Evolutionary conservation across 1,284 basidiomycete species (phyloP), one percentile per base, ranked within the genome.

Genomic region (Xerocomus amazonicus): DNA sequence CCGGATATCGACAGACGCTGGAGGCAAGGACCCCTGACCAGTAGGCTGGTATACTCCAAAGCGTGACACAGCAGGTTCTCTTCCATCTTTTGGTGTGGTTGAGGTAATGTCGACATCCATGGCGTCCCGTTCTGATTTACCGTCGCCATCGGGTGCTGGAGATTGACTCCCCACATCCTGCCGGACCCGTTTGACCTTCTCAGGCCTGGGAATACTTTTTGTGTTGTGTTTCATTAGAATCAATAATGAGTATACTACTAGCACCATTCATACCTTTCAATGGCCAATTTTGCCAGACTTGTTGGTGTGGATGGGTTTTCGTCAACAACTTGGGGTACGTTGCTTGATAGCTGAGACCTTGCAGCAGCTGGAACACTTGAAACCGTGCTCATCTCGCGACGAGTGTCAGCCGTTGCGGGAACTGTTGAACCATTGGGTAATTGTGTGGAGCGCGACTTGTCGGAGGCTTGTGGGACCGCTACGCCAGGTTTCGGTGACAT

Each of bases 161-260:
- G 74, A 74, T 51, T 71, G 72, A n/a, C 60, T 68, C 48, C 70
- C 73, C 34, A 68, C 65, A 37, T 87, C 84, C 16, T 76, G 72
- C 40, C 84, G 73, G 14, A 87, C 74, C 52, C 87, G 74, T 64
- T 80, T 87, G 45, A 90, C 83, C 32, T 88, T 84, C 61, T 87
- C 84, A 14, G 87, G 87, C 42, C 86, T 72, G 13, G 85, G 86
- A 47, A 89, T 77, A 58, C 85, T 90, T 56, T 16, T 50, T 37
- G 42, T 13, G 29, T 50, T 10, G 42, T 27, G 34, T 47, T 42
- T 39, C 39, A 33, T 58, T 14, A 39, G 27, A 13, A 3, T 10
- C 13, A 13, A 48, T 42, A 16, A 34, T 5, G 19, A 23, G 4
- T 23, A 23, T 29, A 9, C 45, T 41, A 19, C 39, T 7, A 28